Conservation (phyloP, 73 alveolate species). For the Stentor coeruleus region DNA sequence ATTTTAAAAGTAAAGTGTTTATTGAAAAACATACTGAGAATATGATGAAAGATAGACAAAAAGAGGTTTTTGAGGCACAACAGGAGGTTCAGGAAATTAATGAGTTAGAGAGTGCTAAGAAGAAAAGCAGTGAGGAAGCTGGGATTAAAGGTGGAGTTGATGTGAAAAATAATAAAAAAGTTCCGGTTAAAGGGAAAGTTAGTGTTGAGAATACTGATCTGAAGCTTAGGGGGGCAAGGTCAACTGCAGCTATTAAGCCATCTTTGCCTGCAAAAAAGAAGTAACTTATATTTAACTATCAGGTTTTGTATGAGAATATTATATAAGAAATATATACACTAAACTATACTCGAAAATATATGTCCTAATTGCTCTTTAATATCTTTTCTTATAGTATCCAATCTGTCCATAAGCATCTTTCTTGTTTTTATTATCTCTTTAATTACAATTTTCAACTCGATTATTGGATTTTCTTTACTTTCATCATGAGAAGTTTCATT, state of each 20-base stretch:
- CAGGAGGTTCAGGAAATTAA: not conserved
- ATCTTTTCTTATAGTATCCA: not conserved
- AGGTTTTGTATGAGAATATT: no score
- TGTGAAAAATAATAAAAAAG: no score
- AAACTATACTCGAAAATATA: no score
- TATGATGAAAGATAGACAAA: not conserved
- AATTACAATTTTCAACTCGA: not conserved
- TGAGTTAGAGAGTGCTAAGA: not conserved
- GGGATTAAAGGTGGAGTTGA: not conserved
- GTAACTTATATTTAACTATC: no score
- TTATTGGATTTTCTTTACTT: not conserved
- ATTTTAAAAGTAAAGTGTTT: not conserved
- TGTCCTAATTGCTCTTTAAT: not conserved
- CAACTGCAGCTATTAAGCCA: not conserved
- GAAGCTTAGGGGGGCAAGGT: not conserved
- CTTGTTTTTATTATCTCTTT: not conserved
- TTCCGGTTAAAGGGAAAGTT: not conserved
- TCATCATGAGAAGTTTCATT: not conserved
- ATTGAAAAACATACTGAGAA: not conserved
- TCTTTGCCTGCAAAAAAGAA: no score
- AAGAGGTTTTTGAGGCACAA: not conserved
- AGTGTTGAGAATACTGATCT: not conserved
- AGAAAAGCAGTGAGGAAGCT: not conserved
- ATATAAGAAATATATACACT: no score
- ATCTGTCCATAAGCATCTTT: not conserved